Evolutionary conservation across 306 rosid genomes (phyloP), one percentile per base, ranked within the genome.

Genomic region (Lupinus albus): DNA sequence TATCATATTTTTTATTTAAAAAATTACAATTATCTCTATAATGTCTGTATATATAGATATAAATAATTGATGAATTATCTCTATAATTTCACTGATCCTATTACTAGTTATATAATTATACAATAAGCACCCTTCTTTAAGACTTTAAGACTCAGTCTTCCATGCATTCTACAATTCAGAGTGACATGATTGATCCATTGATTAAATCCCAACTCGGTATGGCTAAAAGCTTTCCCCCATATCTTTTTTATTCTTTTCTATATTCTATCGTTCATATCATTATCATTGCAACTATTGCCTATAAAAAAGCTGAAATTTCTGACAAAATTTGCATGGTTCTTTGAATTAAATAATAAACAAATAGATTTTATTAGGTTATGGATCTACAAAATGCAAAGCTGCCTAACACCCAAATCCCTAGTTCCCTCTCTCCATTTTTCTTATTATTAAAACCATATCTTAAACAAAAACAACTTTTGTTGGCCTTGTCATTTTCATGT

Each of bases 161-260:
- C 60, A 78, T 35, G 54, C 71, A 78, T 79, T 81, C 64, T 77
- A 67, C 80, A 76, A 74, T 81, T 68, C 73, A 81, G 89, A 77
- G 72, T 80, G 68, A 60, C 71, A 81, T 88, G 80, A 88, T 88
- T 81, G 83, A 81, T 61, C 39, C 78, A 75, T 70, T 79, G 81
- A 83, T 85, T 79, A 73, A 78, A 53, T 30, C 56, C 67, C 32
- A 83, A 46, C 48, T 2, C 57, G 51, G 70, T 72, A 70, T 63
- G 73, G 66, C 73, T 63, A 69, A 81, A 79, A 76, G 61, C 41
- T 51, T 33, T 52, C 71, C 54, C 42, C 15, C 32, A 45, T 71
- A 28, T 14, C 12, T 41, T 25, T n/a, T 60, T 15, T 50, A 46
- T 8, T 30, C 35, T 30, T 30, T 5, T 30, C 6, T 46, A 18